phyloP scores from a whole-genome alignment of 169 alveolate species.

The Eimeria tenella region DNA sequence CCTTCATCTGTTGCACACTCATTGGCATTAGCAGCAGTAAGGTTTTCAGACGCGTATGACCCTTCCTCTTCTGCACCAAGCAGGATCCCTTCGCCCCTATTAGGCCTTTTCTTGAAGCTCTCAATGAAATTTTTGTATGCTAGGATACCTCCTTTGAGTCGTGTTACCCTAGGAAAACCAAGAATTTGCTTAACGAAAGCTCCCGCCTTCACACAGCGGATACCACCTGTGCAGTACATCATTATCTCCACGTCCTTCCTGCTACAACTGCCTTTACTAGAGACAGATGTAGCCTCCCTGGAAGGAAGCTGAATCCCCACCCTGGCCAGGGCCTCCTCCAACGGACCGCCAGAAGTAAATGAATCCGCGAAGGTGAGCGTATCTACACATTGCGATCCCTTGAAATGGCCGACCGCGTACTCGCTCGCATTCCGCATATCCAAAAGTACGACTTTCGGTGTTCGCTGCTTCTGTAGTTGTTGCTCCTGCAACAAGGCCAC shows the following conservation, averaged over 20 bases:
- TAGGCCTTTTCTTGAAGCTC: not conserved
- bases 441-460: conserved; percentile 43
- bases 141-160: conserved; percentile 81
- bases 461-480: conserved; percentile 46
- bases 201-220: conserved; percentile 82
- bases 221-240: conserved; percentile 83
- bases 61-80: not conserved
- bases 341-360: conserved; percentile 69
- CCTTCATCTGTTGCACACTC: not conserved
- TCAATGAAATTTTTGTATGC: conserved; percentile 68
- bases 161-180: conserved; percentile 77
- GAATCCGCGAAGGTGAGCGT: conserved; percentile 76
- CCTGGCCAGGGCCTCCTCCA: conserved; percentile 32
- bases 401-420: conserved; percentile 76
- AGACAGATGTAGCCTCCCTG: not conserved
- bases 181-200: conserved; percentile 79
- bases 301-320: conserved; percentile 46
- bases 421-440: conserved; percentile 79
- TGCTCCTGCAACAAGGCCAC: conserved; percentile 51
- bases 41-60: not conserved
- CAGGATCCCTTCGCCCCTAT: not conserved
- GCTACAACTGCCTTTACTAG: not conserved
- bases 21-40: not conserved
- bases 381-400: conserved; percentile 71
- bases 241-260: conserved; percentile 70